These are phyloP conservation scores for Plantago elongata DNA, from an alignment of 257 asterid species.

Conservation along the genomic window DNA sequence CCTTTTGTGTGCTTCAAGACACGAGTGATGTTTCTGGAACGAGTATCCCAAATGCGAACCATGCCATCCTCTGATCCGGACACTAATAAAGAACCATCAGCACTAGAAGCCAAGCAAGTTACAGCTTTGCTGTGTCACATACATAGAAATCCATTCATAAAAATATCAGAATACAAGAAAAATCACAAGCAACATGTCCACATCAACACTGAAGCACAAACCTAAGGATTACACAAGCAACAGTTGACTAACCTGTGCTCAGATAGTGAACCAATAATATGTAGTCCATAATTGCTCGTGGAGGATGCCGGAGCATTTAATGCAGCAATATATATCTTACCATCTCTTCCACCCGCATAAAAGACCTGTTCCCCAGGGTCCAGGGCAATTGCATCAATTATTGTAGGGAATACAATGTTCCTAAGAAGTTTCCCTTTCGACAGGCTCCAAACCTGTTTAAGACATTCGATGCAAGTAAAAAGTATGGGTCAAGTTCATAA, in stretches of 20 bases:
- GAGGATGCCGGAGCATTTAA: constrained; percentile 51
- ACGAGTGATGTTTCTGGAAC: constrained; percentile 54
- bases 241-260: constrained; percentile 62
- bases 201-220: constrained; percentile 2
- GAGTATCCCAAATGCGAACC: constrained; percentile 86
- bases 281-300: constrained; percentile 47
- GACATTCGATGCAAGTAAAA: background rate
- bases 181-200: constrained; percentile 13
- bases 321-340: constrained; percentile 75
- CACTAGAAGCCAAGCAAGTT: constrained; percentile 76
- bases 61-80: constrained; percentile 95
- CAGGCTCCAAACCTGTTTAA: constrained; percentile 77
- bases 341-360: constrained; percentile 96
- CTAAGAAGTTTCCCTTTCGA: constrained; percentile 59
- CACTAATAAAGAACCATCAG: constrained; percentile 59
- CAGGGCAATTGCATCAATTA: constrained; percentile 72
- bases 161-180: background rate
- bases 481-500: background rate
- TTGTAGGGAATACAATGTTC: constrained; percentile 68
- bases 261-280: constrained; percentile 62
- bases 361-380: constrained; percentile 78
- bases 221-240: background rate
- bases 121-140: constrained; percentile 71
- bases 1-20: constrained; percentile 75
- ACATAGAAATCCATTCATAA: constrained; percentile 21